phyloP scores from a whole-genome alignment of 805 yeast species.

The Saturnispora mendoncae region DNA sequence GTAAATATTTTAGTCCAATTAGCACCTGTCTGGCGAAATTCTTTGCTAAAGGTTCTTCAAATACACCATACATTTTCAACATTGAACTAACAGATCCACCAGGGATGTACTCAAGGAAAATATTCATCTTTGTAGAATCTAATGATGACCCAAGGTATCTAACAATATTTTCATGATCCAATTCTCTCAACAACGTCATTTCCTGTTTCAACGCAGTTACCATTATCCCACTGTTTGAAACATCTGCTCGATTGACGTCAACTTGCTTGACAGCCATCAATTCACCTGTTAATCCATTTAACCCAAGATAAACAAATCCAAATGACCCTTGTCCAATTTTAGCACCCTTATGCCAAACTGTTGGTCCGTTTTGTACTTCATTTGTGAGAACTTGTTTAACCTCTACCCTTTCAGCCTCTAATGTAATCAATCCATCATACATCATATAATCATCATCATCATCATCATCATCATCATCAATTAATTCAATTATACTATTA shows the following conservation, averaged over 20 bases:
- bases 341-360: constrained; percentile 88
- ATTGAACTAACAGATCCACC: constrained; percentile 44
- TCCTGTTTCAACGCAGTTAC: constrained; percentile 77
- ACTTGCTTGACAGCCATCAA: constrained; percentile 97
- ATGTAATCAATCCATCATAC: constrained; percentile 21
- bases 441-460: constrained; percentile 14
- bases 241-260: constrained; percentile 38
- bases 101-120: constrained; percentile 51
- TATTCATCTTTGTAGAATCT: constrained; percentile 63
- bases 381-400: constrained; percentile 28
- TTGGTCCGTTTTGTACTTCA: constrained; percentile 49
- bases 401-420: constrained; percentile 7
- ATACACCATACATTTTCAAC: constrained; percentile 51
- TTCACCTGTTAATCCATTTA: constrained; percentile 89
- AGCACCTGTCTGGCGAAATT: constrained; percentile 48
- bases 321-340: constrained; percentile 91
- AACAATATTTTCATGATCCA: constrained; percentile 89
- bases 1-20: constrained; percentile 47
- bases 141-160: constrained; percentile 83
- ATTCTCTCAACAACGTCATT: constrained; percentile 63
- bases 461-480: constrained; percentile 32
- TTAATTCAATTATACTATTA: constrained; percentile 39
- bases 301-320: constrained; percentile 87
- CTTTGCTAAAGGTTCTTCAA: constrained; percentile 50
- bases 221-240: constrained; percentile 34